Base-by-base conservation (phyloP, 2,329 filamentous ascomycete genomes). In the Colletotrichum liaoningense region DNA sequence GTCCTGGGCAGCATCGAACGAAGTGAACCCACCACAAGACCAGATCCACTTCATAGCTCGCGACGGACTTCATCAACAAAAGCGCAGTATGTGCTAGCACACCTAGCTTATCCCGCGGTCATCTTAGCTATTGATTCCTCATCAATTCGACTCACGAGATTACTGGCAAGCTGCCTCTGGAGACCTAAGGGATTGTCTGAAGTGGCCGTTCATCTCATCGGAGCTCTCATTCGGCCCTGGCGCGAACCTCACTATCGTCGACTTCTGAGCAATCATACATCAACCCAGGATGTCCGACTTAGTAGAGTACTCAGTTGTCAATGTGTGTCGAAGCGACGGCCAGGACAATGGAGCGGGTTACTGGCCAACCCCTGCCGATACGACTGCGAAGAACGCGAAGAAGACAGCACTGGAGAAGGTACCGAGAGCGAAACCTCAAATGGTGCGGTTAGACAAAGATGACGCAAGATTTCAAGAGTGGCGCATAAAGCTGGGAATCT, bases 261-360 rank as follows among this genome's bases (percentile, higher is more conserved):
- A 16, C 56, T 12, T 42, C 46, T 24, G 24, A 54, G 24, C 42
- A 33, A n/a, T 22, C 33, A 12, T 24, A 35, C 9, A 30, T 33
- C 14, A 22, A 24, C 30, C 35, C 67, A 66, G n/a, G 11, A 70
- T 72, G 69, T 46, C 72, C 3, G 72, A 74, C 7, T 38, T 71
- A 22, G 55, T 62, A 33, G 72, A 74, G 19, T 74, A 67, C 55
- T 49, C 58, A 4, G 26, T 72, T 22, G 78, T 87, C 26, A 79
- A 81, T 63, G 80, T 88, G 54, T 81, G 81, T 6, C 83, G 86
- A 63, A 87, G 84, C 75, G 86, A 88, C 79, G 86, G 86, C 22
- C 80, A 80, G 56, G 85, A 86, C 63, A 83, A 81, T 8, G 85
- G 85, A 2, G 84, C 84, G 0, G 85, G 84, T 11, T 86, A 86